These are phyloP conservation scores for Fusarium chaquense DNA, from an alignment of 2,329 filamentous ascomycete genomes.

Conservation along the genomic window DNA sequence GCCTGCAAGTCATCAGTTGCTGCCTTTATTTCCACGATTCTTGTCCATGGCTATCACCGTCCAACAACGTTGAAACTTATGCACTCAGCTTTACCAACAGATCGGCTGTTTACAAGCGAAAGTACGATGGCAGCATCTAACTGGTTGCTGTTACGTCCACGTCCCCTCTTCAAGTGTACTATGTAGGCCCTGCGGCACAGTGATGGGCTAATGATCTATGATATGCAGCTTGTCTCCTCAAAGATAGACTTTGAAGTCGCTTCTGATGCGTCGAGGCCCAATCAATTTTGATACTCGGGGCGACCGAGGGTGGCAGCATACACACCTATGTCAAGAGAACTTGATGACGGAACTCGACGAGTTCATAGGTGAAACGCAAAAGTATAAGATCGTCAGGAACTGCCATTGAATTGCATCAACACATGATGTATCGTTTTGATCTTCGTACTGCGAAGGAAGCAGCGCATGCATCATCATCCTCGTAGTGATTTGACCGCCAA, in stretches of 20 bases:
- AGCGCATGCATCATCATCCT: neutral
- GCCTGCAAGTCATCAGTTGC: constrained; percentile 26
- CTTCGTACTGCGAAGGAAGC: neutral
- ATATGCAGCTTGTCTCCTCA: constrained; percentile 24
- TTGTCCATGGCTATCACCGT: neutral
- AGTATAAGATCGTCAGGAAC: constrained; percentile 29
- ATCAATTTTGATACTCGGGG: constrained; percentile 28
- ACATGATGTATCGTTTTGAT: constrained; percentile 7
- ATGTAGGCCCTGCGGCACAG: constrained; percentile 27
- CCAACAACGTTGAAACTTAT: constrained; percentile 8
- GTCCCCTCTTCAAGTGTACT: constrained; percentile 15
- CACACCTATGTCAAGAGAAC: neutral
- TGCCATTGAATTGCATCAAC: constrained; percentile 6
- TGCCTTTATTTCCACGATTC: constrained; percentile 5
- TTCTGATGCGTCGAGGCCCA: constrained; percentile 38
- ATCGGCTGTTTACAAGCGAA: constrained; percentile 32
- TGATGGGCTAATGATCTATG: constrained; percentile 10
- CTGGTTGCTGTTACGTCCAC: constrained; percentile 36
- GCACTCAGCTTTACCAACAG: constrained; percentile 30
- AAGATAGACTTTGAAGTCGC: constrained; percentile 34
- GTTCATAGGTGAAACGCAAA: neutral
- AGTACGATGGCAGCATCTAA: constrained; percentile 26
- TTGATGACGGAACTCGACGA: neutral
- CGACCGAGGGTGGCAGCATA: constrained; percentile 13
- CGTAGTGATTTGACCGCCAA: constrained; percentile 4